A percentile compares a stretch with the other conserved stretches of the same genome.
These are phyloP conservation scores for Beauveria medogensis DNA, from an alignment of 2,329 filamentous ascomycete species.

Conservation along the genomic window DNA sequence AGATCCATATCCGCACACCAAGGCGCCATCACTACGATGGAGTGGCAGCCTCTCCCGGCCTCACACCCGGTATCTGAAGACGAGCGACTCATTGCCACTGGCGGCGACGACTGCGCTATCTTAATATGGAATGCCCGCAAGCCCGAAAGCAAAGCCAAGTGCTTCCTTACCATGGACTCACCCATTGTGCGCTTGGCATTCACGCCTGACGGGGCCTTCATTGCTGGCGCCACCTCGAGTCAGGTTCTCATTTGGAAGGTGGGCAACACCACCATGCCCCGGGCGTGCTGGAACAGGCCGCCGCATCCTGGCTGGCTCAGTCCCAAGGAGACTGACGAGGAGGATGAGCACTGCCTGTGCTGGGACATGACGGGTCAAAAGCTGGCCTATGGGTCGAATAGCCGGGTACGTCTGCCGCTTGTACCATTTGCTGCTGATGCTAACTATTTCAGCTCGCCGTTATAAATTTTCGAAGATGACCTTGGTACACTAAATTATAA, in stretches of 20 bases:
- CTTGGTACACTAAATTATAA: neutral
- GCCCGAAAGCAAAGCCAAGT: slow-evolving; percentile 47
- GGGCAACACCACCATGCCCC: slow-evolving; percentile 48
- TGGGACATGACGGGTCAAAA: slow-evolving; percentile 57
- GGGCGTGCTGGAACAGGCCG: slow-evolving; percentile 51
- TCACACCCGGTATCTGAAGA: slow-evolving; percentile 31
- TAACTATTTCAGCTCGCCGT: slow-evolving; percentile 34
- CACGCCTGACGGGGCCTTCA: slow-evolving; percentile 54
- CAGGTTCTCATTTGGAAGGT: slow-evolving; percentile 59
- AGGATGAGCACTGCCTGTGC: slow-evolving; percentile 52
- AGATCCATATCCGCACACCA: slow-evolving; percentile 52
- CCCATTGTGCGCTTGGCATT: slow-evolving; percentile 53
- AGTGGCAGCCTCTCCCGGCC: slow-evolving; percentile 48
- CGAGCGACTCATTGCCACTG: slow-evolving; percentile 52
- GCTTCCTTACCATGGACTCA: slow-evolving; percentile 52
- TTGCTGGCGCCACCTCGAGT: slow-evolving; percentile 52
- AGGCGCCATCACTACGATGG: slow-evolving; percentile 48
- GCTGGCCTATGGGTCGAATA: slow-evolving; percentile 56
- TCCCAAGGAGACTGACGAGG: slow-evolving; percentile 49
- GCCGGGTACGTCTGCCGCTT: slow-evolving; percentile 40
- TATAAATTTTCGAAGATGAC: slow-evolving; percentile 40
- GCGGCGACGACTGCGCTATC: slow-evolving; percentile 55
- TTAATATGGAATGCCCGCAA: slow-evolving; percentile 53
- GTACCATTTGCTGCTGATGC: neutral
- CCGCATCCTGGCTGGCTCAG: slow-evolving; percentile 51